These are phyloP conservation scores for Fraxinus xanthoxyloides DNA, from an alignment of 305 asterid genomes.

Conservation along the genomic window DNA sequence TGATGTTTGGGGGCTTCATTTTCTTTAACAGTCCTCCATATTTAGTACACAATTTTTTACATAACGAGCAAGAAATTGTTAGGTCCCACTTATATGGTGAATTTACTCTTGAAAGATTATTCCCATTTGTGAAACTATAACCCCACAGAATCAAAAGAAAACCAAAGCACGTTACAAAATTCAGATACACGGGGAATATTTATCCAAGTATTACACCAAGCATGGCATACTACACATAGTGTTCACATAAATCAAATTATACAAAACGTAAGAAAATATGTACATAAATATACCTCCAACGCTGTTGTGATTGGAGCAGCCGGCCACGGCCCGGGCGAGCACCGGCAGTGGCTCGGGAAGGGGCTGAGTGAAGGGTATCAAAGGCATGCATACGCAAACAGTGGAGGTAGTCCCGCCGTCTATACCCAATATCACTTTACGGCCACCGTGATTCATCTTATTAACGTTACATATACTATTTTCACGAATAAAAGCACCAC, in stretches of 20 bases:
- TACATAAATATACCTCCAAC: slow-evolving; percentile 52
- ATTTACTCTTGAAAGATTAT: neutral
- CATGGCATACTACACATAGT: slow-evolving; percentile 3
- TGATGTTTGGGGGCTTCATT: neutral
- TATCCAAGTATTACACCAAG: neutral
- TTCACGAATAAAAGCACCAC: slow-evolving; percentile 18
- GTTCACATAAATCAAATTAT: neutral
- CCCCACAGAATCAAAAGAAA: neutral
- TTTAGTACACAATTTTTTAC: neutral
- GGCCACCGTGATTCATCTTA: slow-evolving; percentile 24
- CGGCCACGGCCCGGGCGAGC: slow-evolving; percentile 75
- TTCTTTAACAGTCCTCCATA: neutral
- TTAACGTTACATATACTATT: slow-evolving; percentile 23
- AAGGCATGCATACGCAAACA: slow-evolving; percentile 73
- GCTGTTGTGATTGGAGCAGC: slow-evolving; percentile 84
- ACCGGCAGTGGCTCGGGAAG: slow-evolving; percentile 67
- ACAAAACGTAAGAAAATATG: neutral
- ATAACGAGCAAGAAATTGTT: neutral
- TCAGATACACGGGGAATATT: neutral
- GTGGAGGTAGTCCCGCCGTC: slow-evolving; percentile 83
- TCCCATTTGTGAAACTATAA: neutral
- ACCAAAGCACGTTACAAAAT: neutral
- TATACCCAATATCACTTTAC: slow-evolving; percentile 63
- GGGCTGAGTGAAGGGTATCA: slow-evolving; percentile 42
- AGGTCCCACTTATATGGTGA: neutral